Conservation (phyloP, 1,139 yeast species). For the Magnusiomyces fungicola region DNA sequence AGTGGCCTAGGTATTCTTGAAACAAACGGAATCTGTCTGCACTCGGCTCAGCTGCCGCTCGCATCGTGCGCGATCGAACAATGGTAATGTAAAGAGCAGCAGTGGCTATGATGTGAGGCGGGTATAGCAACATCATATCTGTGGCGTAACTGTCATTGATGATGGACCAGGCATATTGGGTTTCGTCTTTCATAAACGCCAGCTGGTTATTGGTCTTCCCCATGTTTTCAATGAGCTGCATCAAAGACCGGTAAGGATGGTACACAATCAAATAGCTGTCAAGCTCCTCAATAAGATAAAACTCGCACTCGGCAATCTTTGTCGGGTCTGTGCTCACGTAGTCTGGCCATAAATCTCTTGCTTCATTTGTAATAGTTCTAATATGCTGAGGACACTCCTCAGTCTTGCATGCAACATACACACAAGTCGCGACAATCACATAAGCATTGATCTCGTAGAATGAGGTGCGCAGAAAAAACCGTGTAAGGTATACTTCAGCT, state of each 20-base stretch:
- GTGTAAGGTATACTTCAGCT: constrained; percentile 72
- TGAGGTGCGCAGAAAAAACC: constrained; percentile 68
- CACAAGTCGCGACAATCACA: constrained; percentile 71
- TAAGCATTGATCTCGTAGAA: constrained; percentile 77
- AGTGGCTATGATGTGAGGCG: constrained; percentile 88
- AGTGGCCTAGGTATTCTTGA: constrained; percentile 64
- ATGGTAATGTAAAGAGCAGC: constrained; percentile 72
- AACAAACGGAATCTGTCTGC: constrained; percentile 36
- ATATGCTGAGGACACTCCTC: constrained; percentile 96
- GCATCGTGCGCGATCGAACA: constrained; percentile 28
- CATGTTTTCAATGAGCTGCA: constrained; percentile 49
- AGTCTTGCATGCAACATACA: constrained; percentile 85
- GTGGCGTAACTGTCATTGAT: constrained; percentile 87
- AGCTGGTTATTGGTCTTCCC: constrained; percentile 30
- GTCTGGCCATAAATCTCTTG: constrained; percentile 91
- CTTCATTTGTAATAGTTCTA: constrained; percentile 72
- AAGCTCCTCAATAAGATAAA: constrained; percentile 83
- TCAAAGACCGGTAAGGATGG: constrained; percentile 78
- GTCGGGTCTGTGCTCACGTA: constrained; percentile 87
- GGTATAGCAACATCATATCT: constrained; percentile 70
- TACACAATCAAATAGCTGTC: constrained; percentile 73
- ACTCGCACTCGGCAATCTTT: constrained; percentile 93
- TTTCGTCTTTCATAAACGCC: constrained; percentile 54
- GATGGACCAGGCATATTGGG: constrained; percentile 83
- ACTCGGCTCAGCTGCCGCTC: constrained; percentile 23